phyloP scores from a whole-genome alignment of 192 early-diverging fungal species.

The Gorgonomyces haynaldii region DNA sequence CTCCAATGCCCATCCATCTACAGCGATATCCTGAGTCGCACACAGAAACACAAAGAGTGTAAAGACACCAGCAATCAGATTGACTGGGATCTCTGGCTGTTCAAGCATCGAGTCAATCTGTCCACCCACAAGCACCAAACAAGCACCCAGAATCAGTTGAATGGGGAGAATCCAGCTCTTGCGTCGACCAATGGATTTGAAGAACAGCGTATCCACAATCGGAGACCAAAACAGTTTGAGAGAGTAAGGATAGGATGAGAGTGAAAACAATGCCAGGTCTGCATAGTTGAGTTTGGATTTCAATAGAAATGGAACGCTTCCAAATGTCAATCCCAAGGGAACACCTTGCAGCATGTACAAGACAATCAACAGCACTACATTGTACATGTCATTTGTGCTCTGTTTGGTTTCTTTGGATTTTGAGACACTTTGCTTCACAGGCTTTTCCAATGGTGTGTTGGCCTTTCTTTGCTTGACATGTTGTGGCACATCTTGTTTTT shows the following conservation, averaged over 20 bases:
- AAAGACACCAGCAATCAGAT: constrained; percentile 63
- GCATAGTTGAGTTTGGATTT: constrained; percentile 86
- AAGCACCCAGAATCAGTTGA: constrained; percentile 68
- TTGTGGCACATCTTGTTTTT: too few relatives aligned
- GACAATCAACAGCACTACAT: constrained; percentile 40
- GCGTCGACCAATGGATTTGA: constrained; percentile 69
- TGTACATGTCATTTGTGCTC: constrained; percentile 24
- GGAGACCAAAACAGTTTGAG: constrained; percentile 98
- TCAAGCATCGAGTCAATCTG: constrained; percentile 62
- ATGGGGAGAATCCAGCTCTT: constrained; percentile 99
- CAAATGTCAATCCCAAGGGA: constrained; percentile 82
- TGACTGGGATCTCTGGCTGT: constrained; percentile 49
- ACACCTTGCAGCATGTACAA: constrained; percentile 87
- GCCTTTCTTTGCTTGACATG: too few relatives aligned
- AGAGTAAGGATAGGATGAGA: constrained; percentile 93
- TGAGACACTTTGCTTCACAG: background rate
- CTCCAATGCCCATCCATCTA: constrained; percentile 87
- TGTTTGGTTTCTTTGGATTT: too few relatives aligned
- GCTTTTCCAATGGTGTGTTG: background rate
- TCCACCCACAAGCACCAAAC: constrained; percentile 68
- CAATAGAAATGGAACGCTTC: constrained; percentile 86
- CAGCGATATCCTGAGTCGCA: constrained; percentile 81
- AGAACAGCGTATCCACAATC: constrained; percentile 84
- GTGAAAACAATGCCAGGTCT: constrained; percentile 86
- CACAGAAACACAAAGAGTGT: constrained; percentile 81